Evolutionary conservation across 208 protist species (phyloP), one percentile per base, ranked within the genome.

Genomic region (Tetramitus jugosus): DNA sequence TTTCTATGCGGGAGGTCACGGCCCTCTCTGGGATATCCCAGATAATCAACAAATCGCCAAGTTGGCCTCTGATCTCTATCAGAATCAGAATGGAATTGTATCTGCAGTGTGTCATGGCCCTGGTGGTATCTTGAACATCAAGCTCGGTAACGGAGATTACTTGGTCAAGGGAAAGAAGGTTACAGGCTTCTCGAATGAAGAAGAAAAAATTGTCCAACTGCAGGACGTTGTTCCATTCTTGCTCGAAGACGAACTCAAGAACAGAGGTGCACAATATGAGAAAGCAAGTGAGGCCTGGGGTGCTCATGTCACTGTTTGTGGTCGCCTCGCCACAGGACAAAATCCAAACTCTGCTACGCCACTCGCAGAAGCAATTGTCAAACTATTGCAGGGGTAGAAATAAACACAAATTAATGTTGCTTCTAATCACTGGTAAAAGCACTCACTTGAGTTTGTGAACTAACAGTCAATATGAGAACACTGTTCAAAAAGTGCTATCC

Each of bases 81-180:
- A 77, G 23, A 43, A 26, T n/a, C n/a, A n/a, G 7, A 60, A 56
- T n/a, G 56, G n/a, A 23, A 23, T 31, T 29, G 52, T 60, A 29
- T 23, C 35, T 40, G 79, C 83, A n/a, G 80, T 83, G 17, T 83
- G 80, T 60, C 80, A 83, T 49, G 80, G 80, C 13, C 80, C 80
- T 61, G 13, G 23, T 40, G 80, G 46, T 39, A 31, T 83, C 23
- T 35, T 83, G 14, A 79, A 82, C 37, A 43, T 49, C 10, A 61
- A 76, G 31, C 10, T 60, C 29, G 13, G 39, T 0, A 68, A 83
- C 49, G 80, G 80, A 45, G 26, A 35, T 7, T 76, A 49, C 35
- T 29, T 82, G 31, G 40, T 82, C 13, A 29, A 76, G 8, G 78
- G 78, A 14, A 81, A 80, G 49, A 61, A 76, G 17, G 80, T 83